These are phyloP conservation scores for Halenospora varia DNA, from an alignment of 495 filamentous ascomycete species.

Conservation along the genomic window DNA sequence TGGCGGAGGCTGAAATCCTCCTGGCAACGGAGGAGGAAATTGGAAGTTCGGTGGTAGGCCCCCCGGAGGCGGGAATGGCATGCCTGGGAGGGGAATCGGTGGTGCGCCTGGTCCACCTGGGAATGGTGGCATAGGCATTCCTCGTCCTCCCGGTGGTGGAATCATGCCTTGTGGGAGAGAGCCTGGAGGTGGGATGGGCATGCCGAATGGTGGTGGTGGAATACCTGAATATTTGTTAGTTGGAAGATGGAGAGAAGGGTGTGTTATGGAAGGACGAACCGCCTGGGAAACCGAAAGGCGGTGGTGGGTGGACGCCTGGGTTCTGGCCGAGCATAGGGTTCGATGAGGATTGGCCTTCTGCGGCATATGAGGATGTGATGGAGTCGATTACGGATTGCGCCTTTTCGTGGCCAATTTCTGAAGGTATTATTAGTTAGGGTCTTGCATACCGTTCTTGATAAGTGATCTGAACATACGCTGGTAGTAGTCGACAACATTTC, in stretches of 20 bases:
- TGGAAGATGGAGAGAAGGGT: neutral
- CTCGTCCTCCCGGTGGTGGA: constrained; percentile 52
- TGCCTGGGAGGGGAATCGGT: constrained; percentile 36
- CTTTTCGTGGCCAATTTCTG: constrained; percentile 98
- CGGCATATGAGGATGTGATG: constrained; percentile 91
- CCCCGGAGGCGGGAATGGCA: constrained; percentile 63
- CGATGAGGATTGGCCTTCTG: constrained; percentile 79
- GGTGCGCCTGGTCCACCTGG: constrained; percentile 41
- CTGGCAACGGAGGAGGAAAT: constrained; percentile 34
- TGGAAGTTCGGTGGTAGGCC: constrained; percentile 54
- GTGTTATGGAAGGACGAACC: constrained; percentile 21
- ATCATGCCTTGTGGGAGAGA: constrained; percentile 37
- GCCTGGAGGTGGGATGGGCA: constrained; percentile 27
- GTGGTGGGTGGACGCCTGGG: constrained; percentile 49
- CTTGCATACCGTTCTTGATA: neutral
- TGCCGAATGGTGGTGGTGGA: constrained; percentile 24
- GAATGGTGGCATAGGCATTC: constrained; percentile 56
- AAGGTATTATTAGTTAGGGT: neutral
- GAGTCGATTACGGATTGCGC: constrained; percentile 97
- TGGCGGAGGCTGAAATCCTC: constrained; percentile 30
- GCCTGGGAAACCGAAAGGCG: constrained; percentile 49
- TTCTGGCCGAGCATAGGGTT: constrained; percentile 77
- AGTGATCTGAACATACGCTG: constrained; percentile 62
- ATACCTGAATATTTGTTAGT: constrained; percentile 5
- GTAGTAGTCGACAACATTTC: constrained; percentile 98